Percentiles rank a stretch among this genome's conserved stretches.
Evolutionary conservation across 768 basidiomycete species (phyloP).

Genomic region (Tulasnella sp.): DNA sequence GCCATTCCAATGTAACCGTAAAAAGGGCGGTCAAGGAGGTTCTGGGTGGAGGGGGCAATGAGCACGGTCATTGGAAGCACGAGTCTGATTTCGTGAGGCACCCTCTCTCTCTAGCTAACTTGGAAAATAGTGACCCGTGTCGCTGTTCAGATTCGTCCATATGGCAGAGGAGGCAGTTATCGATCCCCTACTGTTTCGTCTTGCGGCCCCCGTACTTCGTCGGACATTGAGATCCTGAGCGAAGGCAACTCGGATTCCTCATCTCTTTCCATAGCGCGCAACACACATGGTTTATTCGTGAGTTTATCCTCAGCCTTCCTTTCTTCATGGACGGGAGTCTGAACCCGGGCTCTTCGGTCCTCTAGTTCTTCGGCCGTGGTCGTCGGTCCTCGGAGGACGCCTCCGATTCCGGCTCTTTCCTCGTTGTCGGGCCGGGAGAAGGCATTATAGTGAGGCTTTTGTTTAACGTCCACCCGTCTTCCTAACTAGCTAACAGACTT

Average conservation of each 20-base stretch:
- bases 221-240: conserved; percentile 11
- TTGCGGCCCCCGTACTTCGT: neutral
- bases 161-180: conserved; percentile 7
- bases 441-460: conserved; percentile 1
- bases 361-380: conserved; percentile 13
- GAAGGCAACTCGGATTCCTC: neutral
- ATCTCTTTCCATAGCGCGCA: conserved; percentile 1
- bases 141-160: neutral
- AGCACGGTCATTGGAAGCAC: neutral
- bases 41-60: conserved; percentile 13
- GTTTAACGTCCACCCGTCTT: neutral
- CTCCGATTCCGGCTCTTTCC: neutral
- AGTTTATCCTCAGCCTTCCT: neutral
- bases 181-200: neutral
- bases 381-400: neutral
- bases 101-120: neutral
- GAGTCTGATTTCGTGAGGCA: neutral
- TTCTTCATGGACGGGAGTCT: neutral
- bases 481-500: neutral
- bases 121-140: neutral
- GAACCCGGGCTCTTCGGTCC: neutral
- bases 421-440: conserved; percentile 7
- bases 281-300: conserved; percentile 11
- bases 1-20: neutral
- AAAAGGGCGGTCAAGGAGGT: neutral